phyloP scores from a whole-genome alignment of 768 basidiomycete species.

The Infundibulicybe gibba region DNA sequence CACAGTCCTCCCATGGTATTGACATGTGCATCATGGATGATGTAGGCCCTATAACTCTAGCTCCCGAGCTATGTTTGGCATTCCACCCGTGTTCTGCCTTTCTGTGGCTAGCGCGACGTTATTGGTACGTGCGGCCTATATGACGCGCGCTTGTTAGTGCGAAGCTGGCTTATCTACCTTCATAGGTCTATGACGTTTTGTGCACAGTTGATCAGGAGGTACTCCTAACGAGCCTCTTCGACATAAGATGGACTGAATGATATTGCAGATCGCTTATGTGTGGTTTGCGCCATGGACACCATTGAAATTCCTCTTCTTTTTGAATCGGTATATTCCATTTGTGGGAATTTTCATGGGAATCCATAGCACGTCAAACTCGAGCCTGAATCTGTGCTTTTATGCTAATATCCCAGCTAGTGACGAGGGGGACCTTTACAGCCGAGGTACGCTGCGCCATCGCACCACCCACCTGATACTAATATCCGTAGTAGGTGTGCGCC shows the following conservation, averaged over 20 bases:
- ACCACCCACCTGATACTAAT: neutral
- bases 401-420: slow-evolving; percentile 5
- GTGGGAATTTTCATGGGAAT: slow-evolving; percentile 32
- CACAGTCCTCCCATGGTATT: no score
- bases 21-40: no score
- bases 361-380: slow-evolving; percentile 16
- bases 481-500: neutral
- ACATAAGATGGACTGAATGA: neutral
- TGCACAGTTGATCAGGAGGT: slow-evolving; percentile 35
- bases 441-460: slow-evolving; percentile 9
- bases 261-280: slow-evolving; percentile 26
- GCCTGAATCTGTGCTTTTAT: neutral
- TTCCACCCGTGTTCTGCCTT: no score
- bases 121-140: no score
- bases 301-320: slow-evolving; percentile 28
- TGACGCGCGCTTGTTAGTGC: no score
- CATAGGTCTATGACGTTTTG: slow-evolving; percentile 29
- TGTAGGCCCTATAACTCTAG: no score
- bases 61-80: no score
- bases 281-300: slow-evolving; percentile 26
- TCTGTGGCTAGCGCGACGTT: no score
- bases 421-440: slow-evolving; percentile 13
- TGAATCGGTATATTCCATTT: slow-evolving; percentile 38
- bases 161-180: no score
- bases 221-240: neutral